phyloP scores from a whole-genome alignment of 2,329 filamentous ascomycete species.

The Colletotrichum musae region DNA sequence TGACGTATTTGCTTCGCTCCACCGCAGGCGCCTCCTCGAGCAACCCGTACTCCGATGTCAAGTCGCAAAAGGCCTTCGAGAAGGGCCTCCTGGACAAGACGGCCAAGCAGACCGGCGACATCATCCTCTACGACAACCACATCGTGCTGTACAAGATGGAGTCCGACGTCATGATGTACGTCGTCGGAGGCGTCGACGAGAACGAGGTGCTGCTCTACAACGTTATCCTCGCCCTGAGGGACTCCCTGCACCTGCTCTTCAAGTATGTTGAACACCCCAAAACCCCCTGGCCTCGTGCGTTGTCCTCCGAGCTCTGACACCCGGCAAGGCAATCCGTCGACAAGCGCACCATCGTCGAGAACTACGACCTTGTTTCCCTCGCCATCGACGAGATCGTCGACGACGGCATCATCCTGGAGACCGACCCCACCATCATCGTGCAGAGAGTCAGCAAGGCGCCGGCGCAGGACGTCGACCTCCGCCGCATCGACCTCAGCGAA shows the following conservation, averaged over 20 bases:
- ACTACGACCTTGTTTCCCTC: constrained; percentile 92
- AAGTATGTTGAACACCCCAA: constrained; percentile 72
- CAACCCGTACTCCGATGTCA: constrained; percentile 88
- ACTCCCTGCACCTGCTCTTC: constrained; percentile 90
- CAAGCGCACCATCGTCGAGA: constrained; percentile 97
- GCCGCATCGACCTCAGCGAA: constrained; percentile 95
- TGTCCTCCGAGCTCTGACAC: constrained; percentile 2
- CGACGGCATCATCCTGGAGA: constrained; percentile 97
- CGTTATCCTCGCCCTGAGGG: constrained; percentile 90
- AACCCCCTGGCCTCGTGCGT: neutral
- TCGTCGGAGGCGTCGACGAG: constrained; percentile 91
- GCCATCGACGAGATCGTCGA: constrained; percentile 96
- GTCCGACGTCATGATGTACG: constrained; percentile 95
- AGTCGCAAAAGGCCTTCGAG: constrained; percentile 96
- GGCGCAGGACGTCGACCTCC: constrained; percentile 90
- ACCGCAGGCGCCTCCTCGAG: constrained; percentile 54
- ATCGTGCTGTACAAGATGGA: constrained; percentile 99
- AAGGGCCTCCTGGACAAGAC: constrained; percentile 97
- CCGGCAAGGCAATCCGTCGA: constrained; percentile 88
- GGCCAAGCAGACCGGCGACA: constrained; percentile 93
- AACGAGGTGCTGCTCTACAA: constrained; percentile 98
- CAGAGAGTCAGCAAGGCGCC: constrained; percentile 94
- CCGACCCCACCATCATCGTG: constrained; percentile 93
- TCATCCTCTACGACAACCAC: constrained; percentile 97
- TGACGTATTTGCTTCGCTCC: no score